Percentiles rank a stretch among this genome's conserved stretches.
Evolutionary conservation across 2,329 filamentous ascomycete species (phyloP).

Genomic region (Trichoderma sp.): DNA sequence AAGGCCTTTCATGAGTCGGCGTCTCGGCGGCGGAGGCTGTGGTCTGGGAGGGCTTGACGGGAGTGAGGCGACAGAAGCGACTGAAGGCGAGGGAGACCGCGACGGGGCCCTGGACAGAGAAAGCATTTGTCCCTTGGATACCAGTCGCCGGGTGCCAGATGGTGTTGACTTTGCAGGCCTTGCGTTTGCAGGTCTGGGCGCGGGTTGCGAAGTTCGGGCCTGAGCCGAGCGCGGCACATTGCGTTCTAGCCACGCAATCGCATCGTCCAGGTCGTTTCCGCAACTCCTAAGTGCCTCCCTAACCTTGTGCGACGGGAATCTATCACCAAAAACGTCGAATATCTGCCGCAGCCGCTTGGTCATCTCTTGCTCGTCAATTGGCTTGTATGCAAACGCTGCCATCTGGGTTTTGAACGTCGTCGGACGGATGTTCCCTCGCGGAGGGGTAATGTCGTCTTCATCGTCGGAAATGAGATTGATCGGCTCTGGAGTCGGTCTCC

Average conservation of each 20-base stretch:
- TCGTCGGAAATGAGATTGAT: slow-evolving; percentile 57
- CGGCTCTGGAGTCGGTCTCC: slow-evolving; percentile 46
- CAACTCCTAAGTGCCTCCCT: slow-evolving; percentile 41
- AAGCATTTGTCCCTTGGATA: slow-evolving; percentile 40
- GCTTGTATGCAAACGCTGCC: slow-evolving; percentile 52
- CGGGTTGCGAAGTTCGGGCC: slow-evolving; percentile 25
- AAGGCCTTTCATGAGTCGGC: slow-evolving; percentile 45
- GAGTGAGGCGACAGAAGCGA: slow-evolving; percentile 12
- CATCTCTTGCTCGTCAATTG: slow-evolving; percentile 46
- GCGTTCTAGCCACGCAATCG: slow-evolving; percentile 40
- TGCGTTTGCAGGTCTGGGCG: neutral
- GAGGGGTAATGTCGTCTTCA: slow-evolving; percentile 54
- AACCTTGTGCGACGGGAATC: slow-evolving; percentile 39
- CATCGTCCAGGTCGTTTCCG: slow-evolving; percentile 44
- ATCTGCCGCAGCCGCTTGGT: slow-evolving; percentile 43
- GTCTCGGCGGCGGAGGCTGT: slow-evolving; percentile 34
- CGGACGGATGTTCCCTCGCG: slow-evolving; percentile 65
- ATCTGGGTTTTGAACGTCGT: slow-evolving; percentile 56
- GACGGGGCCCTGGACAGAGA: slow-evolving; percentile 20
- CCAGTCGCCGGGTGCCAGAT: slow-evolving; percentile 35
- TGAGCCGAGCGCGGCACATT: slow-evolving; percentile 26
- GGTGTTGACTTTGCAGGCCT: neutral
- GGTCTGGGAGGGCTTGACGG: slow-evolving; percentile 31
- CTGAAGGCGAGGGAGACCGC: slow-evolving; percentile 14
- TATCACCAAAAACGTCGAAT: slow-evolving; percentile 42